These are phyloP conservation scores for Vitellaria paradoxa DNA, from an alignment of 179 eudicot genomes.

Conservation along the genomic window DNA sequence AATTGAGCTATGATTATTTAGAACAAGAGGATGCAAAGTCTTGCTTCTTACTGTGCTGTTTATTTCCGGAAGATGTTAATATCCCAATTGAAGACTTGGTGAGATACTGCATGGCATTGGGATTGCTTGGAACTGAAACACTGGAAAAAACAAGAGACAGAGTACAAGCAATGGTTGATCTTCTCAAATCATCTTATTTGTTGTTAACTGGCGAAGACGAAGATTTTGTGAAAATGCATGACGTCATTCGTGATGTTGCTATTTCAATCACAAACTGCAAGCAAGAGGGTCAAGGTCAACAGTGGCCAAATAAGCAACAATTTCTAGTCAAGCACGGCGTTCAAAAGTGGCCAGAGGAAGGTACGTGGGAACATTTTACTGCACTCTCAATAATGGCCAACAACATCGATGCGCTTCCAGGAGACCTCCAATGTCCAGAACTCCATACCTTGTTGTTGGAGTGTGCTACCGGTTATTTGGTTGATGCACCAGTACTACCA, in stretches of 20 bases:
- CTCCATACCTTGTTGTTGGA: background rate
- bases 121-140: background rate
- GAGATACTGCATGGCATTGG: background rate
- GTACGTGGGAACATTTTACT: background rate
- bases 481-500: no score
- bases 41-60: slow-evolving; percentile 15
- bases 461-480: fast-evolving
- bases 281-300: background rate
- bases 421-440: background rate
- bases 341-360: background rate
- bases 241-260: background rate
- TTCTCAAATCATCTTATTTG: background rate
- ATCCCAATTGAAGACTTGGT: slow-evolving; percentile 7
- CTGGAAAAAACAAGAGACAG: background rate
- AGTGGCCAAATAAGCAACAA: background rate
- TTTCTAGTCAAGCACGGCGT: background rate
- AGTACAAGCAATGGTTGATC: background rate
- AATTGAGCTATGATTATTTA: slow-evolving; percentile 9
- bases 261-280: background rate
- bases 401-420: background rate
- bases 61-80: slow-evolving; percentile 19
- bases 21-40: background rate
- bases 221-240: background rate
- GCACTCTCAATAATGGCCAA: background rate
- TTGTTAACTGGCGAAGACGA: background rate